phyloP scores from a whole-genome alignment of 2,329 filamentous ascomycete genomes.

The Aureobasidium lini region DNA sequence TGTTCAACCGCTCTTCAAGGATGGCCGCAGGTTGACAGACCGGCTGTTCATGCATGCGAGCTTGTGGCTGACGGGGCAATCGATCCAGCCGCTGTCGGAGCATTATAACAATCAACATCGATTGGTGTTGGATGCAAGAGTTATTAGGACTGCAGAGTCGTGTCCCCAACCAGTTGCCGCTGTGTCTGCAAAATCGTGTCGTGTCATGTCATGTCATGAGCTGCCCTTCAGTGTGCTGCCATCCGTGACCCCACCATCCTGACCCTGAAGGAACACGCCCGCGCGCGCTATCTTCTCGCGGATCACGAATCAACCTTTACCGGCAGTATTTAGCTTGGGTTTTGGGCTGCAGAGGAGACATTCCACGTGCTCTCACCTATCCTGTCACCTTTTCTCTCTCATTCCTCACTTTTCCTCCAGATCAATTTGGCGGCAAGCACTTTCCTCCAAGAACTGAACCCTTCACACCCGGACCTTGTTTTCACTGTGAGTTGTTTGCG shows the following conservation, averaged over 20 bases:
- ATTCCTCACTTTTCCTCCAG: slow-evolving; percentile 5
- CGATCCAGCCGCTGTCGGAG: not conserved
- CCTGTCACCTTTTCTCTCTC: not conserved
- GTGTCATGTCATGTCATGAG: slow-evolving; percentile 8
- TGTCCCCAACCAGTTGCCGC: not conserved
- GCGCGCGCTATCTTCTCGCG: slow-evolving; percentile 1
- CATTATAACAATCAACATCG: not conserved
- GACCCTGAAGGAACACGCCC: not conserved
- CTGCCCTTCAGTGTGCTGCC: not conserved
- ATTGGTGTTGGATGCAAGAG: not conserved
- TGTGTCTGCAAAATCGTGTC: not conserved
- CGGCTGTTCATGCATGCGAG: not conserved
- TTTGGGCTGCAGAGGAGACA: slow-evolving; percentile 8
- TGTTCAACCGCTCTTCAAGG: not conserved
- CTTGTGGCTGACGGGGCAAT: not conserved
- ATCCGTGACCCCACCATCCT: slow-evolving; percentile 5
- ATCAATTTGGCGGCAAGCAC: not conserved
- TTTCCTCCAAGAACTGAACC: not conserved
- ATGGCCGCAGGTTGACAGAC: not conserved
- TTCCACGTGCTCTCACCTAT: slow-evolving; percentile 7
- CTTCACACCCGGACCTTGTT: not conserved
- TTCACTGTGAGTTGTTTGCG: slow-evolving; percentile 6
- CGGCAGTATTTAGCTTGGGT: slow-evolving; percentile 6
- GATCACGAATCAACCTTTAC: slow-evolving; percentile 11
- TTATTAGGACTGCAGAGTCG: not conserved